Percentiles rank a stretch among this genome's conserved stretches.
Evolutionary conservation across 1,284 basidiomycete genomes (phyloP).

Genomic region (Ganoderma lucidum): DNA sequence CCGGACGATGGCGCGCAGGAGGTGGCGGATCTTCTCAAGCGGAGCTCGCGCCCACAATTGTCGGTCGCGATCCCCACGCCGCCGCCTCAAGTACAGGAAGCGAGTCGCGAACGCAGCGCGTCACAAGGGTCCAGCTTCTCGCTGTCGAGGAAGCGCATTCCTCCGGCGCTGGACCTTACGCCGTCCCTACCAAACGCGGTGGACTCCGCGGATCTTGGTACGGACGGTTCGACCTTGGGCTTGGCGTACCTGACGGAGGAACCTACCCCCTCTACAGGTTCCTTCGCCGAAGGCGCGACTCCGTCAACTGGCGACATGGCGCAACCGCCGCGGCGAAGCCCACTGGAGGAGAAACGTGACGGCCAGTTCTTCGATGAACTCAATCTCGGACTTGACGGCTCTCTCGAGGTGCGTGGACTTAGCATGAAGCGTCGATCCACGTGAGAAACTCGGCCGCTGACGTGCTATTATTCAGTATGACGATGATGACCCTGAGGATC

Average conservation of each 20-base stretch:
- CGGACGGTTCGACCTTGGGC: conserved; percentile 35
- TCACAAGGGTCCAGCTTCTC: conserved; percentile 34
- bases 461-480: conserved; percentile 55
- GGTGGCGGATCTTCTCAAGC: conserved; percentile 37
- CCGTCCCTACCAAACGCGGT: conserved; percentile 34
- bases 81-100: conserved; percentile 23
- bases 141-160: conserved; percentile 45
- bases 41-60: conserved; percentile 44
- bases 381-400: conserved; percentile 64
- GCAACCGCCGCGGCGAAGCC: conserved; percentile 45
- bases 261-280: conserved; percentile 28
- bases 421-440: background rate
- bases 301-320: conserved; percentile 22
- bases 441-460: conserved; percentile 15
- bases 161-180: conserved; percentile 59
- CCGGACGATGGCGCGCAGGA: conserved; percentile 37
- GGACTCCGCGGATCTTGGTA: conserved; percentile 31
- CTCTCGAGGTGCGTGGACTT: conserved; percentile 38
- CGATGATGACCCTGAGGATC: conserved; percentile 72
- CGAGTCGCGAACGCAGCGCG: conserved; percentile 35
- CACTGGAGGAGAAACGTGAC: conserved; percentile 65
- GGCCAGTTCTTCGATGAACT: conserved; percentile 77
- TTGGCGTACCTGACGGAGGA: conserved; percentile 44
- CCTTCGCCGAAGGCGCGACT: conserved; percentile 18
- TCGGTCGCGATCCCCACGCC: conserved; percentile 43